Base-by-base conservation (phyloP, 169 alveolate species). In the Plasmodium reichenowi region DNA sequence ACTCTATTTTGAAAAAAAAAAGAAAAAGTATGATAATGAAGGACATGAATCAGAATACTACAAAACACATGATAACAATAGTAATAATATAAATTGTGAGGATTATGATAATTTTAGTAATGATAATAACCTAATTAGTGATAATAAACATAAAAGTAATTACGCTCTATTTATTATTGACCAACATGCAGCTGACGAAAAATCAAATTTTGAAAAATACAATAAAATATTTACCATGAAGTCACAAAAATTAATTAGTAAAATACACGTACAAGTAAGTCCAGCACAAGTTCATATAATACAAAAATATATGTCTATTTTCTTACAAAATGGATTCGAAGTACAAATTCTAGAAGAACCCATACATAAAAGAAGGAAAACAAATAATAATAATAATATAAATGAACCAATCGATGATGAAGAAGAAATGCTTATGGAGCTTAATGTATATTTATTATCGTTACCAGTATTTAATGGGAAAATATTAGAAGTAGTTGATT, bases 141-240 rank as follows among this genome's bases (percentile, higher is more conserved):
- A 20, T 7, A 66, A 54, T 50, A 24, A 71, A 48, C 48, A 74
- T 17, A 75, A 83, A 45, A 74, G 72, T 15, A 70, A 91, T 74
- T 94, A 92, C 70, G 94, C 98, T 32, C 71, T 98, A 70, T 98
- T 97, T 91, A 97, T 99, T 0, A 94, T 99, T 38, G 99, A 99
- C 92, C 99, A 98, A 88, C 99, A 99, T 93, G 99, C 99, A 0
- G 97, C 99, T 38, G 99, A 98, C 90, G 99, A 99, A 91, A 98
- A 98, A 90, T 92, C 93, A 26, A 95, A 96, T 94, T 97, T 91
- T 59, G 90, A 99, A 85, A 93, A 92, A 8, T 94, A 96, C 20
- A 96, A 97, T 58, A 95, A 93, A 72, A 92, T 93, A 32, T 95
- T 96, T 64, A 88, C 89, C 26, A 96, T 98, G 62, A 93, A 94